These are phyloP conservation scores for Marasmius oreades DNA, from an alignment of 1,284 basidiomycete species.

Conservation along the genomic window DNA sequence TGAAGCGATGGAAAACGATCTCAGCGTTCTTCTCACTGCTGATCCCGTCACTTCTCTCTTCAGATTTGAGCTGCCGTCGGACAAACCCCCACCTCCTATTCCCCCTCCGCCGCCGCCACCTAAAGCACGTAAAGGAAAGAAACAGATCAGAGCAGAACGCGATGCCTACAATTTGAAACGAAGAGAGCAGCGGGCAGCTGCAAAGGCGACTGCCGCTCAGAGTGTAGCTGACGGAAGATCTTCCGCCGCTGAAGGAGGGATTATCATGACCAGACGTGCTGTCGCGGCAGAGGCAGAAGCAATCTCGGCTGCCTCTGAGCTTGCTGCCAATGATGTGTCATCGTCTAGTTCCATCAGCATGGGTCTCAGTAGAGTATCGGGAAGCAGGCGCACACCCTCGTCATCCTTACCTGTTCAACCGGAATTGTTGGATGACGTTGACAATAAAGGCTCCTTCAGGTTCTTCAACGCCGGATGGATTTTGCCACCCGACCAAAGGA, in stretches of 20 bases:
- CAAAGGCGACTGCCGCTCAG: no score
- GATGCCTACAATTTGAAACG: conserved; percentile 33
- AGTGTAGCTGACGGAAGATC: no score
- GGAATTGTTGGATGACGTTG: conserved; percentile 64
- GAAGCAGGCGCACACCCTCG: conserved; percentile 16
- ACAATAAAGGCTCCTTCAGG: conserved; percentile 71
- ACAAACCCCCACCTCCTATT: conserved; percentile 47
- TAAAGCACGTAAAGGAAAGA: conserved; percentile 22
- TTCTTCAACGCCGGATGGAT: conserved; percentile 91
- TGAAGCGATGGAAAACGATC: conserved; percentile 46
- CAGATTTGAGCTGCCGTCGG: conserved; percentile 51
- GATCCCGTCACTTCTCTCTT: conserved; percentile 70
- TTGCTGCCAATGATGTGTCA: background rate
- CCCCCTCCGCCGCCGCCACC: conserved; percentile 29
- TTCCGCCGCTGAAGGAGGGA: conserved; percentile 21
- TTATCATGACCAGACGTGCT: conserved; percentile 10
- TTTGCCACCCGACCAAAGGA: conserved; percentile 67
- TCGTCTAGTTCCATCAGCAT: background rate
- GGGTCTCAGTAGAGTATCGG: conserved; percentile 16
- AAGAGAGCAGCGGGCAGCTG: conserved; percentile 13
- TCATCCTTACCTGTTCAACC: conserved; percentile 29
- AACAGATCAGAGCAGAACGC: conserved; percentile 11
- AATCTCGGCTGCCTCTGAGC: background rate
- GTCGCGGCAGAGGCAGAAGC: conserved; percentile 9
- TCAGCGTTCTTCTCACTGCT: conserved; percentile 49